Conservation (phyloP, 2,329 filamentous ascomycete genomes). For the Penicillium capsulatum region DNA sequence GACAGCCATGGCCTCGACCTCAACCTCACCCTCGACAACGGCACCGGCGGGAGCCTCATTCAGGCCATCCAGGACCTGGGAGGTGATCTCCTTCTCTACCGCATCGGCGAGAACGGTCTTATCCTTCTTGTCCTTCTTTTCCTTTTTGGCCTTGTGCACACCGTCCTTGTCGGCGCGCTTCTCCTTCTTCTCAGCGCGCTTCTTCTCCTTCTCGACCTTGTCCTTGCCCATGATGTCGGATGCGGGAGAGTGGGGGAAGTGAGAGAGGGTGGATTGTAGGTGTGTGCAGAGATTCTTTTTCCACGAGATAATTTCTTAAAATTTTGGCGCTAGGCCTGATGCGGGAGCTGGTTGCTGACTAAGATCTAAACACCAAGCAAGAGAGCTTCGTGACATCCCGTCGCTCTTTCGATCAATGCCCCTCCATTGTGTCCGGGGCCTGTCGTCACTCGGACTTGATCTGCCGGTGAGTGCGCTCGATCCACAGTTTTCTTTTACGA, state of each 20-base stretch:
- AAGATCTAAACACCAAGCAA: slow-evolving; percentile 15
- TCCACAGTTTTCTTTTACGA: too few species aligned
- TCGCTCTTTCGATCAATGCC: too few species aligned
- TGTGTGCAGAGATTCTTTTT: slow-evolving; percentile 21
- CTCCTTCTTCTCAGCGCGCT: slow-evolving; percentile 41
- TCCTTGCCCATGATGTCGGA: slow-evolving; percentile 44
- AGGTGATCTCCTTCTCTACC: slow-evolving; percentile 39
- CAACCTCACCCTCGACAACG: slow-evolving; percentile 22
- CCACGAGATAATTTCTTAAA: slow-evolving; percentile 35
- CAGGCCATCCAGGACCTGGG: slow-evolving; percentile 35
- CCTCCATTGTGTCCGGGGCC: too few species aligned
- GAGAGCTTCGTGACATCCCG: too few species aligned
- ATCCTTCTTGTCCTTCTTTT: slow-evolving; percentile 46
- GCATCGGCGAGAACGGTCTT: slow-evolving; percentile 38
- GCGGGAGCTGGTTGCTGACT: slow-evolving; percentile 20
- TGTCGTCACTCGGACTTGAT: too few species aligned
- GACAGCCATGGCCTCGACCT: slow-evolving; percentile 27
- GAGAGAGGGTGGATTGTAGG: slow-evolving; percentile 20
- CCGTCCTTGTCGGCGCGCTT: slow-evolving; percentile 47
- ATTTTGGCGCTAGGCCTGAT: slow-evolving; percentile 34
- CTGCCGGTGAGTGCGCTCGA: too few species aligned
- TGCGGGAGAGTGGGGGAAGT: slow-evolving; percentile 15
- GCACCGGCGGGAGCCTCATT: slow-evolving; percentile 27
- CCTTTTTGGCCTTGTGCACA: slow-evolving; percentile 45
- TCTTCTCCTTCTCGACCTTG: slow-evolving; percentile 45